phyloP scores from a whole-genome alignment of 177 flowering plant species.

The Viscum album region DNA sequence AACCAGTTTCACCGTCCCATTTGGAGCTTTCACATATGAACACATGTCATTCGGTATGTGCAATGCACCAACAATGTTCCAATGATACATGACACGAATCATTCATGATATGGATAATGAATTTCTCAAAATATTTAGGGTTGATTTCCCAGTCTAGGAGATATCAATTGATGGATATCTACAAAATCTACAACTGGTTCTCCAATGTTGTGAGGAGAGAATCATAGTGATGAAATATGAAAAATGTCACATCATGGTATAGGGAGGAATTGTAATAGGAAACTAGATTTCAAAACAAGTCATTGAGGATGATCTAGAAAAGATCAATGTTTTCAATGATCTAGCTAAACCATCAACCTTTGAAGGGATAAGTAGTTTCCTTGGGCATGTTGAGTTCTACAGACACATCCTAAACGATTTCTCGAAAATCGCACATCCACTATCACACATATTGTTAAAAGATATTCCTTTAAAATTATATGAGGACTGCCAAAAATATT shows the following conservation, averaged over 20 bases:
- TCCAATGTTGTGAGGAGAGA: background rate
- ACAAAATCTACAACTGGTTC: background rate
- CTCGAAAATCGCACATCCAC: background rate
- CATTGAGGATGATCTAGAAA: background rate
- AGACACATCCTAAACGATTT: background rate
- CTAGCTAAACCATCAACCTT: background rate
- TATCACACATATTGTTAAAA: background rate
- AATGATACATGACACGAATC: background rate
- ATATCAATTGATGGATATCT: background rate
- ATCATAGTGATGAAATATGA: background rate
- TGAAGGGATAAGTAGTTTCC: background rate
- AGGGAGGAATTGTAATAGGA: background rate
- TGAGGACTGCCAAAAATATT: background rate
- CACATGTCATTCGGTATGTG: background rate
- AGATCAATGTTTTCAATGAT: background rate
- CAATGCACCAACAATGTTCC: background rate
- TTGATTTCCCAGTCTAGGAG: background rate
- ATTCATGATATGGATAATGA: background rate
- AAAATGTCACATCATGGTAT: background rate
- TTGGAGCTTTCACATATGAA: background rate
- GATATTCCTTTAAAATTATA: background rate
- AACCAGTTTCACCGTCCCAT: background rate
- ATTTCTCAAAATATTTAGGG: background rate
- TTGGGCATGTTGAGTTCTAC: background rate
- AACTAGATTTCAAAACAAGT: background rate